These are phyloP conservation scores for Tardiomyces depauwii DNA, from an alignment of 1,139 yeast species.

Conservation along the genomic window DNA sequence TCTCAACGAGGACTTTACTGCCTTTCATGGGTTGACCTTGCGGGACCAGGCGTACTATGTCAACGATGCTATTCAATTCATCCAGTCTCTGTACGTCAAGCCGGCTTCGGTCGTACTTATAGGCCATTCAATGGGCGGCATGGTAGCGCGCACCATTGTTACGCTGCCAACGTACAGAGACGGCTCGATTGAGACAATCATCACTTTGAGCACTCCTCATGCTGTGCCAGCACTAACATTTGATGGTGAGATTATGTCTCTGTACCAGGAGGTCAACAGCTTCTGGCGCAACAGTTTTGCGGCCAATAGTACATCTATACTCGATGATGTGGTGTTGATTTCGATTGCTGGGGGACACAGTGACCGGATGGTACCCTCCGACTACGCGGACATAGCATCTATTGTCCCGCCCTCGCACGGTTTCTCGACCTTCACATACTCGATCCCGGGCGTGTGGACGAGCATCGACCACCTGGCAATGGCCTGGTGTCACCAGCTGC, in stretches of 20 bases:
- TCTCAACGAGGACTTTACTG: conserved; percentile 92
- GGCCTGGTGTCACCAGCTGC: conserved; percentile 91
- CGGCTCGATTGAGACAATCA: conserved; percentile 67
- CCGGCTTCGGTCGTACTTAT: conserved; percentile 70
- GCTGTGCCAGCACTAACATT: conserved; percentile 91
- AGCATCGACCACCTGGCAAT: conserved; percentile 92
- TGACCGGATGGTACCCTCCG: conserved; percentile 85
- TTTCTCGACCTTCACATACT: conserved; percentile 71
- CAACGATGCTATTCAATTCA: conserved; percentile 76
- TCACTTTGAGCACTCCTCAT: conserved; percentile 90
- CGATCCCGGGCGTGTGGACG: conserved; percentile 89
- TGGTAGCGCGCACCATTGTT: conserved; percentile 70
- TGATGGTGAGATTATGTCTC: conserved; percentile 73
- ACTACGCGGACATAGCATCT: conserved; percentile 69
- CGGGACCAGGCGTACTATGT: conserved; percentile 89
- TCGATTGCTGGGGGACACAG: conserved; percentile 89
- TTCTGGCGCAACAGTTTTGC: conserved; percentile 65
- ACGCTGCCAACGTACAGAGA: conserved; percentile 65
- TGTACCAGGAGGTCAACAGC: conserved; percentile 63
- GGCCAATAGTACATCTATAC: conserved; percentile 16
- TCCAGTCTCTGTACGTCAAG: conserved; percentile 49
- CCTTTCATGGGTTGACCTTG: conserved; percentile 89
- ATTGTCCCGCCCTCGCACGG: conserved; percentile 68
- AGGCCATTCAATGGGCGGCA: conserved; percentile 97
- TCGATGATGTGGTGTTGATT: conserved; percentile 25